A percentile compares a stretch with the other conserved stretches of the same genome.
Evolutionary conservation across 352 stramenopile species (phyloP).

Genomic region (Phytophthora aleatoria): DNA sequence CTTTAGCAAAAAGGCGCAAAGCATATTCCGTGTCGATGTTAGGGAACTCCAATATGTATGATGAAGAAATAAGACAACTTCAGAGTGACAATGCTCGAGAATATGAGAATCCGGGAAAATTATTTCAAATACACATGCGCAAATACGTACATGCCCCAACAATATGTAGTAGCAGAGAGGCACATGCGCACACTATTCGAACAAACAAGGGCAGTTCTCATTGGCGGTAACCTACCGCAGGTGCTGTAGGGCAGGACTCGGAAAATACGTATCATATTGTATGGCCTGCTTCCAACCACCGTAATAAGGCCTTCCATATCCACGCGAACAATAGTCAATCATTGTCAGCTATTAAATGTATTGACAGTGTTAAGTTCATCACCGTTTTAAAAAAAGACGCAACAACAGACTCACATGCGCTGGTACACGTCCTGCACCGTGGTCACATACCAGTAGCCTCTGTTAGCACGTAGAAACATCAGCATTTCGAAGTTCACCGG

Average conservation of each 20-base stretch:
- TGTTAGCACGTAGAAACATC: not conserved
- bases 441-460: not conserved
- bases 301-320: not conserved
- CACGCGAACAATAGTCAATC: not conserved
- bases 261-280: not conserved
- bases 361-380: not conserved
- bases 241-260: not conserved
- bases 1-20: not conserved
- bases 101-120: conserved; percentile 1
- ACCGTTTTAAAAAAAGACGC: not conserved
- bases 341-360: not conserved
- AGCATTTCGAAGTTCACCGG: not conserved
- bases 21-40: not conserved
- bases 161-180: conserved; percentile 4
- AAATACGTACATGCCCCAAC: not conserved
- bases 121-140: not conserved
- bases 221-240: not conserved
- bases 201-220: not conserved
- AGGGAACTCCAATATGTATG: not conserved
- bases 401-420: not conserved
- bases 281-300: not conserved
- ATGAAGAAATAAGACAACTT: not conserved
- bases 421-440: not conserved
- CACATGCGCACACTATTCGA: not conserved
- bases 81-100: not conserved